Conservation (phyloP, 2,329 filamentous ascomycete genomes). For the Pseudopyricularia cyperi region DNA sequence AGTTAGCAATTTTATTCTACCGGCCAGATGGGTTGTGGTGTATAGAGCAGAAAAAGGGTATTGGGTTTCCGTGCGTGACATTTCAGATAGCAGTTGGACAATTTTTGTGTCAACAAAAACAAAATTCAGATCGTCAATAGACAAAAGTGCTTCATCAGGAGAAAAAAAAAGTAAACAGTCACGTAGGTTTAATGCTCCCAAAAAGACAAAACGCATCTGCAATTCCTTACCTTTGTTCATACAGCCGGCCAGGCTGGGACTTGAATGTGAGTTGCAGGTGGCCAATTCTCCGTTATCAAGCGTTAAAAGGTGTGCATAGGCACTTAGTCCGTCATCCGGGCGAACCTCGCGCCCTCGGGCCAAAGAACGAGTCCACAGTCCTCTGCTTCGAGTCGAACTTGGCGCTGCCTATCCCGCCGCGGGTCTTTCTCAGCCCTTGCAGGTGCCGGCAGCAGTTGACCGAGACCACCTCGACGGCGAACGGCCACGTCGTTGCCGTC, state of each 20-base stretch:
- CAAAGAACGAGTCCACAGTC: constrained; percentile 66
- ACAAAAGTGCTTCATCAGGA: constrained; percentile 55
- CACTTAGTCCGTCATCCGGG: too few relatives aligned
- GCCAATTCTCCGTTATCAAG: too few relatives aligned
- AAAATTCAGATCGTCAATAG: constrained; percentile 74
- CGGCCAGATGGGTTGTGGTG: too few relatives aligned
- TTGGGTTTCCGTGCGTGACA: too few relatives aligned
- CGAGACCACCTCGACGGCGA: not conserved
- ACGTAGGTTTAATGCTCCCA: too few relatives aligned
- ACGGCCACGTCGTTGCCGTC: constrained; percentile 1
- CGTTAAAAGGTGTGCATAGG: too few relatives aligned
- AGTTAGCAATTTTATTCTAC: too few relatives aligned
- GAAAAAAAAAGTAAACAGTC: constrained; percentile 11
- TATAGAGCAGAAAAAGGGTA: too few relatives aligned
- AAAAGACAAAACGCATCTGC: constrained; percentile 4
- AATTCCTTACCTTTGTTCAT: not conserved
- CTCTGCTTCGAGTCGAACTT: constrained; percentile 63
- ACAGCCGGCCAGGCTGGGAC: not conserved
- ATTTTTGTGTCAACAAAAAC: constrained; percentile 58
- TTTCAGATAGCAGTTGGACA: constrained; percentile 73
- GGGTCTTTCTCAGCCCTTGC: constrained; percentile 59
- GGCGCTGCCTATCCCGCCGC: constrained; percentile 70
- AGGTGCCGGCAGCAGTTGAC: constrained; percentile 66
- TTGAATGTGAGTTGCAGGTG: too few relatives aligned
- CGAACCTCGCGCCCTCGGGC: constrained; percentile 6